Evolutionary conservation across 371 early-diverging fungal genomes (phyloP).

Genomic region (Mucor mucedo): DNA sequence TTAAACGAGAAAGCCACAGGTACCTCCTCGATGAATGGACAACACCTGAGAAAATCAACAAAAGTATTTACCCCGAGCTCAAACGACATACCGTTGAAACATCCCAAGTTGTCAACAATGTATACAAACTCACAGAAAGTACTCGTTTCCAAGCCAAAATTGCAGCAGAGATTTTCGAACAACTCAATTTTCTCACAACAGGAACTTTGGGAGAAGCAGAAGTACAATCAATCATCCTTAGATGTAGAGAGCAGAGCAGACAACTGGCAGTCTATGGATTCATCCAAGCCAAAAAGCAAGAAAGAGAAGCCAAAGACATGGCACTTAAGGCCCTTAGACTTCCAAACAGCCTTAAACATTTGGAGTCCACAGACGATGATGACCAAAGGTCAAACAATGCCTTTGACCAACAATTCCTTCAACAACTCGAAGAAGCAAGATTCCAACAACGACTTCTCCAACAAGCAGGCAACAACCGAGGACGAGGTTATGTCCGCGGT

Average conservation of each 20-base stretch:
- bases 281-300: slow-evolving; percentile 8
- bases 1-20: no score
- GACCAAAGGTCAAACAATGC: slow-evolving; percentile 9
- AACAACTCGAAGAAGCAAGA: background rate
- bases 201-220: no score
- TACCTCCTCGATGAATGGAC: no score
- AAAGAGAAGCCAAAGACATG: slow-evolving; percentile 16
- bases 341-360: slow-evolving; percentile 21
- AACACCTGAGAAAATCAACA: no score
- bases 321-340: slow-evolving; percentile 17
- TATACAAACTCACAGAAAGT: no score
- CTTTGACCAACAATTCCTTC: background rate
- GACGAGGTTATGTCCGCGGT: no score
- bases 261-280: background rate
- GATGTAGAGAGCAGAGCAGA: background rate
- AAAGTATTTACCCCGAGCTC: no score
- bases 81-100: no score
- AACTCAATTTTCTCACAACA: background rate
- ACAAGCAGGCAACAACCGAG: no score
- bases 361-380: slow-evolving; percentile 12
- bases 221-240: background rate
- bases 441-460: no score
- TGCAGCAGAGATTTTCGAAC: slow-evolving; percentile 9
- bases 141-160: slow-evolving; percentile 11
- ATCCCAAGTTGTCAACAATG: no score